Evolutionary conservation across 495 filamentous ascomycete genomes (phyloP), one percentile per base, ranked within the genome.

Genomic region (Sphaerosporella brunnea): DNA sequence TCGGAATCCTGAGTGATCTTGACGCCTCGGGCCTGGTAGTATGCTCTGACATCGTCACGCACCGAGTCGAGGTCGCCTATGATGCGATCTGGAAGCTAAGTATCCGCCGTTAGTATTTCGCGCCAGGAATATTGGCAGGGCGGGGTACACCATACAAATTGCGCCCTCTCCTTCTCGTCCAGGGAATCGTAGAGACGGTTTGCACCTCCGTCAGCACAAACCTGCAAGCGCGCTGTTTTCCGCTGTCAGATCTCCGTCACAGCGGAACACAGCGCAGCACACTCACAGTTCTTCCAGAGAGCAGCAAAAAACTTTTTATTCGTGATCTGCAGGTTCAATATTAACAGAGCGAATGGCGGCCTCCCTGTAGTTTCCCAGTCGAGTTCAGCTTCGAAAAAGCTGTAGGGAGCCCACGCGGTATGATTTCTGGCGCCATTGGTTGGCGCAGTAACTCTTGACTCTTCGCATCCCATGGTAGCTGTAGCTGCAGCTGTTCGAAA

Each of bases 21-120:
- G 0, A 75, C 72, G 3, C 64, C 64, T 8, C 63, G 65, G 0
- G 60, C 49, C 34, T 66, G 59, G 66, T 84, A 95, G 61, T 79
- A 79, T 1, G 61, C 26, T 30, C 66, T 67, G 0, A 79, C 66
- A 16, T 69, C 60, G 9, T 73, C 66, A 2, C 60, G 63, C 15
- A 95, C 65, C 13, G 85, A 94, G 68, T 97, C 90, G 1, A 96
- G 69, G 56, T 97, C 90, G 44, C 90, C 90, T 53, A 84, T 73
- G 47, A 97, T 84, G 35, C 66, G 61, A 53, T 76, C 58, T 0
- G 88, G 82, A 36, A 78, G 56, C 66, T 71, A 24, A 19, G 20
- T 41, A 40, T 46, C 18, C 45, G 23, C 15, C 8, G 48, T 28
- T 15, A 32, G n/a, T 26, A 40, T 11, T 13, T 48, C 28, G n/a